Base-by-base conservation (phyloP, 2,329 filamentous ascomycete species). In the Aciculosporium take region DNA sequence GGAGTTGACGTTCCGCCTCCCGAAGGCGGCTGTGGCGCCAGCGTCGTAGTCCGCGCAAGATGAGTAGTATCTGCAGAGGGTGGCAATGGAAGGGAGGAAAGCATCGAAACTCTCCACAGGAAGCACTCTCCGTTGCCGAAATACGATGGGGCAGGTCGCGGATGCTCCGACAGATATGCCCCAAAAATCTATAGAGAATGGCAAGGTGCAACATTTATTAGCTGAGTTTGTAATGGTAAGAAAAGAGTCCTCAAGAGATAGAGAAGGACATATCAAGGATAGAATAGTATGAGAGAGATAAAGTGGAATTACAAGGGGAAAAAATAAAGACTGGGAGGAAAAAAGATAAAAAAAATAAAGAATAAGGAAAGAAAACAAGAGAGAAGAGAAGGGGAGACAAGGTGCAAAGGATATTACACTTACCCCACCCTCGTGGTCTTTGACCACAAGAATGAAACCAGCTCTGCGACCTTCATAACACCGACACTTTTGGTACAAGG, bases 41-140 rank as follows among this genome's bases (percentile, higher is more conserved):
- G 57, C 40, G 58, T 61, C 45, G 52, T 62, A 43, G 57, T 66
- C 40, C 69, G 67, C 10, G 56, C 56, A 28, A 71, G 53, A 50
- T 69, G 54, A 2, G 64, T 66, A 1, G 68, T 72, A 52, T 74
- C 67, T 48, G 65, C 62, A 4, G 71, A 74, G 0, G 68, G 68
- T 5, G 69, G 69, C 2, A 64, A 67, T 3, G 70, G 64, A 1
- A 72, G 58, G 29, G 68, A 74, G 7, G 72, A 68, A 23, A 79
- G 56, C 12, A 69, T 68, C 1, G 75, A 79, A 25, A 76, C 73
- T 15, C 78, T 61, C 56, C 75, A 80, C 46, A 80, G 72, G 37
- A 81, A 98, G 62, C 89, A 96, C 62, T 98, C 91, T 53, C 91
- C 91, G 10, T 86, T 95, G 53, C 91, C 91, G 60, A 84, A 98